These are phyloP conservation scores for Pogostemon cablin DNA, from an alignment of 257 asterid genomes.

Conservation along the genomic window DNA sequence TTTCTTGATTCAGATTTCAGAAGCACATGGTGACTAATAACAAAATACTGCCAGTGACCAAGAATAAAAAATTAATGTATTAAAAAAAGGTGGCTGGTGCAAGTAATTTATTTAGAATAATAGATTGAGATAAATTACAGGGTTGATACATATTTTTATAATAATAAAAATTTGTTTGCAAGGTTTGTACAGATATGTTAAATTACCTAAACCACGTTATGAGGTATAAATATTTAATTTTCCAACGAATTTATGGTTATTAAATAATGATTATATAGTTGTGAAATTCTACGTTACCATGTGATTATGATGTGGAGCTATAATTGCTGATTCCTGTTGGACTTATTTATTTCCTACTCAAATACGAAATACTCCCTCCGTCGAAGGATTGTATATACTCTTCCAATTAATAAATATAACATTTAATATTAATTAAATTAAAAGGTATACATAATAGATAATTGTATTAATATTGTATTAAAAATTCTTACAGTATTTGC, in stretches of 20 bases:
- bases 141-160: not conserved
- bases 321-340: constrained; percentile 24
- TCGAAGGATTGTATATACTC: no score
- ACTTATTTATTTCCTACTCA: not conserved
- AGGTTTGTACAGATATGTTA: constrained; percentile 30
- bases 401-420: no score
- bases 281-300: constrained; percentile 37
- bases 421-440: no score
- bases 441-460: no score
- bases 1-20: constrained; percentile 22
- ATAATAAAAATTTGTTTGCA: constrained; percentile 6
- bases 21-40: constrained; percentile 31
- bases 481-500: no score
- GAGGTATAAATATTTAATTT: constrained; percentile 28
- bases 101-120: constrained; percentile 15
- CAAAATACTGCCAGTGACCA: not conserved
- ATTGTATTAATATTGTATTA: no score
- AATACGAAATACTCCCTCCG: not conserved
- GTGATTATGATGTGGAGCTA: constrained; percentile 32
- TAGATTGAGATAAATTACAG: not conserved
- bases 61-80: not conserved
- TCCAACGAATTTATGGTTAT: constrained; percentile 37
- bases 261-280: constrained; percentile 20
- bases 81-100: not conserved
- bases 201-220: constrained; percentile 34